Evolutionary conservation across 1,284 basidiomycete species (phyloP).

Genomic region (Austroboletus novae-zelandiae): DNA sequence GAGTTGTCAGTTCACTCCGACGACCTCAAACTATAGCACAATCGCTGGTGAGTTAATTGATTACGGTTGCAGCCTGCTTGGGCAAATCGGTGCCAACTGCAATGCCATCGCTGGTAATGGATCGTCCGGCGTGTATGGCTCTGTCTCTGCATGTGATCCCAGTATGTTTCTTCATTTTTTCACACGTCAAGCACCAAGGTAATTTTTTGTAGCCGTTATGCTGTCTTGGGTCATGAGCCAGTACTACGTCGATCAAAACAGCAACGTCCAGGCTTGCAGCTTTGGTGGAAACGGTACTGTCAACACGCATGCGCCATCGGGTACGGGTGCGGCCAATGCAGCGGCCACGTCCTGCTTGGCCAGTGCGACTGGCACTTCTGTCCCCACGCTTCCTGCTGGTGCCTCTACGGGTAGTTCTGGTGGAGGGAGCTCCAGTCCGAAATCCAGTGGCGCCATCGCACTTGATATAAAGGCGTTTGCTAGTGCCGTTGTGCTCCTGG

Average conservation of each 20-base stretch:
- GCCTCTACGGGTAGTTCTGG: constrained; percentile 20
- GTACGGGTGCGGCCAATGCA: constrained; percentile 51
- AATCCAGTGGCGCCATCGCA: constrained; percentile 19
- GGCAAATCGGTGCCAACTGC: constrained; percentile 60
- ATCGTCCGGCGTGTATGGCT: constrained; percentile 71
- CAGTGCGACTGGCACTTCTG: constrained; percentile 66
- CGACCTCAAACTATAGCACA: constrained; percentile 60
- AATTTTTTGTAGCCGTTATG: constrained; percentile 54
- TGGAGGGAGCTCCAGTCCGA: constrained; percentile 23
- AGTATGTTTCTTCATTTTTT: constrained; percentile 43
- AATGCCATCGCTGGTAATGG: constrained; percentile 73
- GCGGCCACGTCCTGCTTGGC: constrained; percentile 73
- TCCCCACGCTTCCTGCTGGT: constrained; percentile 52
- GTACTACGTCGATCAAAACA: constrained; percentile 69
- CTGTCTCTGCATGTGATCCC: constrained; percentile 72
- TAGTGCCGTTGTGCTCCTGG: constrained; percentile 41
- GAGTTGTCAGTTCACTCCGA: constrained; percentile 69
- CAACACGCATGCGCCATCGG: constrained; percentile 55
- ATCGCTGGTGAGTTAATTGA: constrained; percentile 70
- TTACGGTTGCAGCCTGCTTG: constrained; percentile 70
- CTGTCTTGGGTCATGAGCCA: constrained; percentile 82
- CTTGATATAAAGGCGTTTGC: constrained; percentile 39
- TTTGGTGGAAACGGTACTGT: constrained; percentile 85
- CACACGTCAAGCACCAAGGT: not conserved
- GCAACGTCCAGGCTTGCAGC: constrained; percentile 60